Base-by-base conservation (phyloP, 2,329 filamentous ascomycete genomes). In the Ophiostoma perfectum region DNA sequence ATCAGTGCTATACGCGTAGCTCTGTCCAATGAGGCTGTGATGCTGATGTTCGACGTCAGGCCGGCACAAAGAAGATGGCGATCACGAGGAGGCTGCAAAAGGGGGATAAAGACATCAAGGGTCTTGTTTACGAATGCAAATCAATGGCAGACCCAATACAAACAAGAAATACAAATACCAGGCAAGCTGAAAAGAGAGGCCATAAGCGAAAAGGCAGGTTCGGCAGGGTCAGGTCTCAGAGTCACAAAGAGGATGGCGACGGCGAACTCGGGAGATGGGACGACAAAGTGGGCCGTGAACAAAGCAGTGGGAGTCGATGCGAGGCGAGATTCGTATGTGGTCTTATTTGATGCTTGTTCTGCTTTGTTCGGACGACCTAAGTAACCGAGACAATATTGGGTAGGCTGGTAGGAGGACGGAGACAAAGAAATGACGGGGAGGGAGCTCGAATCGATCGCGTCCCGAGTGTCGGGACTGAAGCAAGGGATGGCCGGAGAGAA, bases 381-480 rank as follows among this genome's bases (percentile, higher is more conserved):
- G 27, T 55, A 55, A 18, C 49, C 49, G 49, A 55, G 49, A 55
- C 18, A 55, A 55, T 55, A 55, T 55, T 27, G 49, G 27, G 9
- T 55, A 55, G 7, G 39, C 27, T 42, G 60, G 27, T 5, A 41
- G 14, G 60, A 6, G 38, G 39, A 62, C 58, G 39, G 27, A 36
- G 49, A n/a, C 58, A 41, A 62, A 62, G 58, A 8, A 4, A 38
- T 41, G 16, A 63, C 60, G 60, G 60, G 38, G 60, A 5, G 27
- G 27, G 27, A 27, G 27, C 27, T 27, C 2, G 27, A 18, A 63
- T 63, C 38, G 60, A 63, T 63, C 60, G 60, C 11, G 14, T 63
- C 60, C 60, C 60, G 60, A 63, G 60, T 42, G 39, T 63, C 60
- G 60, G 60, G 60, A 41, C 39, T 12, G 60, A 63, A 41, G 60